Percentiles rank a stretch among this genome's conserved stretches.
phyloP scores from a whole-genome alignment of 208 protist species.

The Endotrypanum monterogeii region DNA sequence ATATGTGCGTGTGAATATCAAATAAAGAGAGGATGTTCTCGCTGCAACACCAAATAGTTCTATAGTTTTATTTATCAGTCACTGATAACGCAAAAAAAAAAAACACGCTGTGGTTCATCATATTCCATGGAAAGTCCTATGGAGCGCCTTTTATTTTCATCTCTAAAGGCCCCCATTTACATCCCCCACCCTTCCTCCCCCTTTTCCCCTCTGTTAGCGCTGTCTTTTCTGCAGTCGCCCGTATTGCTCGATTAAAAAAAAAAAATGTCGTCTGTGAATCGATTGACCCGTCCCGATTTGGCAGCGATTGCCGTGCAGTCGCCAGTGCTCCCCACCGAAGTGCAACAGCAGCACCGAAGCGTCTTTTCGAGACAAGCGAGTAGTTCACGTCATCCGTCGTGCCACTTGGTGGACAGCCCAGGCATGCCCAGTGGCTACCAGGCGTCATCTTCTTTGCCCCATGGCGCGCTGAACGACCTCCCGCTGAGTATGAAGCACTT shows the following conservation, averaged over 20 bases:
- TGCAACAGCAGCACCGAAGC: background rate
- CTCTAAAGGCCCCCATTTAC: no score
- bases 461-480: constrained; percentile 23
- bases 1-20: background rate
- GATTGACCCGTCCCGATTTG: background rate
- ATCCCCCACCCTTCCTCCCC: background rate
- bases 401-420: constrained; percentile 14
- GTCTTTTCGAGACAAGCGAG: background rate
- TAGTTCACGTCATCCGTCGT: constrained; percentile 1
- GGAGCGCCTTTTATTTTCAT: no score
- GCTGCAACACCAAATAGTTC: no score
- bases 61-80: no score
- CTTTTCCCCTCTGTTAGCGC: background rate
- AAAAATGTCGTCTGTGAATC: constrained; percentile 1
- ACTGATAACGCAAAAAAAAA: no score
- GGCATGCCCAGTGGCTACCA: background rate
- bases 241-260: no score
- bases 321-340: background rate
- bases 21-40: no score
- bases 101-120: no score
- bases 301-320: background rate
- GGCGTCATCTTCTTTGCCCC: background rate
- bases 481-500: constrained; percentile 27
- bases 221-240: no score
- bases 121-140: no score